Evolutionary conservation across 1,284 basidiomycete species (phyloP), one percentile per base, ranked within the genome.

Genomic region (Naganishia sp.): DNA sequence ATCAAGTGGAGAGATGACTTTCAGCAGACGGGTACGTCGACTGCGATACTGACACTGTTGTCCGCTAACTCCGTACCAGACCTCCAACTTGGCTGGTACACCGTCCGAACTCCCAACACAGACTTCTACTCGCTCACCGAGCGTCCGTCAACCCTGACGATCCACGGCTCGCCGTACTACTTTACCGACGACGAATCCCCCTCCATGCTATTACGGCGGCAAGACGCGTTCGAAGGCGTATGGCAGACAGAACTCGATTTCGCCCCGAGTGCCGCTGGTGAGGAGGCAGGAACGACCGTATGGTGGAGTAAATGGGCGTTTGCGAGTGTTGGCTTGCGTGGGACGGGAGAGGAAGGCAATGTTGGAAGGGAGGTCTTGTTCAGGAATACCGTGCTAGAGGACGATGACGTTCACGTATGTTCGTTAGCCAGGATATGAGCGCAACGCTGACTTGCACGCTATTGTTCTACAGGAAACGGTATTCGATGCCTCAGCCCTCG

Each of bases 221-320:
- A 72, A 49, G 64, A 66, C 4, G 55, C 57, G 1, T 70, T 70
- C 57, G 39, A 13, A 16, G 66, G 64, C 4, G 31, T 50, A 6
- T 72, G 71, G 71, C 44, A 33, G 3, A 64, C 67, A 13, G 59
- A 55, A n/a, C 55, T 71, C 21, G 68, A 69, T 31, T 72, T 70
- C 42, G 33, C 18, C 5, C 70, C 70, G 23, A 55, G 52, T 15
- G 28, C 25, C 15, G 55, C 56, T 11, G 69, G 68, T 3, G 57
- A 71, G n/a, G 71, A 66, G 39, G 71, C 71, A 2, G 71, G 71
- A 1, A 67, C 64, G 18, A 64, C 52, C 13, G 71, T 72, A 2
- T 72, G 68, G 66, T 53, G 68, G 44, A 60, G 53, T 50, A 60
- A 65, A 42, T 53, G 49, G 48, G 54, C 65, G 23, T 66, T 60